Evolutionary conservation across 1,139 yeast genomes (phyloP), one percentile per base, ranked within the genome.

Genomic region (Kodamaea fungicola): DNA sequence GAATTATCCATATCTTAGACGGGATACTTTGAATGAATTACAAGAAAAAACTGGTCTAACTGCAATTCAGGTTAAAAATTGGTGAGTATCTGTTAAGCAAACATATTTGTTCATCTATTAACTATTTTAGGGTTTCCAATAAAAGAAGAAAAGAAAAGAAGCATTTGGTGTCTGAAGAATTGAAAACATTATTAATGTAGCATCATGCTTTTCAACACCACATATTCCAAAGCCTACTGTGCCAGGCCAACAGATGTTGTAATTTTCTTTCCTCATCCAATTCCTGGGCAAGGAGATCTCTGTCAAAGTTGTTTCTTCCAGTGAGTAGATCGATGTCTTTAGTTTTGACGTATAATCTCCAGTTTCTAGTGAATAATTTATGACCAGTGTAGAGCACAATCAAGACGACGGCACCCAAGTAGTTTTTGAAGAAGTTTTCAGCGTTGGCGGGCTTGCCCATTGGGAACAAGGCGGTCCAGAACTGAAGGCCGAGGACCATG

Each of bases 391-490:
- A 66, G 42, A 66, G 64, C 2, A 61, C 42, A 19, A 59, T 26
- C 8, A 66, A 57, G 5, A 66, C 68, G 8, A 64, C 44, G 2
- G 59, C 57, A 6, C 70, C 69, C 39, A 66, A 54, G 44, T 65
- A 66, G 41, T 63, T 64, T 43, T 65, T 62, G 51, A 66, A 66
- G 44, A 66, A 66, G 41, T 46, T 54, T 32, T 51, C 51, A 1
- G 65, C 71, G 41, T 53, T 46, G 6, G 50, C 39, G 3, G 59
- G 58, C 19, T 48, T 37, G 2, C 59, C 59, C 12, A 62, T 44
- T 6, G 72, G 72, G 44, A 60, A 63, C 32, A 66, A 52, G 2
- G 71, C 69, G 2, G 59, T 59, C 70, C 70, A 64, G 41, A 66
- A 62, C 44, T 64, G 70, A 3, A 59, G 57, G 4, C 55, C 61